A percentile compares a stretch with the other conserved stretches of the same genome.
Evolutionary conservation across 2,329 filamentous ascomycete species (phyloP).

Genomic region (Phialocephala subalpina): DNA sequence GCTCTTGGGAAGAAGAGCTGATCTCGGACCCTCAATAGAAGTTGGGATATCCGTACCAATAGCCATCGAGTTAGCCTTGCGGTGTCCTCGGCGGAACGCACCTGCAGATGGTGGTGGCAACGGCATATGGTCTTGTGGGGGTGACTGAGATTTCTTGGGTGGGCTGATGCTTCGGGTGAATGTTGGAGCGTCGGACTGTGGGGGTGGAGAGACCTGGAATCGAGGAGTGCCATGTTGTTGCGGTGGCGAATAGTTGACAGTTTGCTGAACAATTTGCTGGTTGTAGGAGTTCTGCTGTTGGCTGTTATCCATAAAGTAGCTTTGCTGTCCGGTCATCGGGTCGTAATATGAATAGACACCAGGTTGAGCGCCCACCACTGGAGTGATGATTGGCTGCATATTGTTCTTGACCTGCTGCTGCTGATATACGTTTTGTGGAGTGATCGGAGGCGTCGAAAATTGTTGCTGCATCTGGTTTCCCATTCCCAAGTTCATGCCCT

Average conservation of each 20-base stretch:
- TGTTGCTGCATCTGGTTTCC: constrained; percentile 54
- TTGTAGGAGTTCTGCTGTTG: constrained; percentile 52
- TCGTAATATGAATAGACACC: constrained; percentile 87
- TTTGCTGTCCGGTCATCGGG: constrained; percentile 83
- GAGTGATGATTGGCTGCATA: constrained; percentile 54
- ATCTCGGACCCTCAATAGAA: constrained; percentile 55
- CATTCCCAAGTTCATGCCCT: constrained; percentile 74
- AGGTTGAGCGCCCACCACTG: constrained; percentile 68
- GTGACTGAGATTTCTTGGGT: constrained; percentile 73
- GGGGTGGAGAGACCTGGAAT: constrained; percentile 84
- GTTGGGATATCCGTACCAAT: constrained; percentile 40
- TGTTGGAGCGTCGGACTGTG: constrained; percentile 61
- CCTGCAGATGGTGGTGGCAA: constrained; percentile 89
- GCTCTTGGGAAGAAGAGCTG: constrained; percentile 75
- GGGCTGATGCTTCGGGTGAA: constrained; percentile 69
- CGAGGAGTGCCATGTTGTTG: constrained; percentile 70
- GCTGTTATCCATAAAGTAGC: constrained; percentile 67
- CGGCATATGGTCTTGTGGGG: constrained; percentile 72
- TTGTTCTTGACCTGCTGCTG: constrained; percentile 45
- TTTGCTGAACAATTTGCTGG: constrained; percentile 47
- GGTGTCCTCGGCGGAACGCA: constrained; percentile 92
- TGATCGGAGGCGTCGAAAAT: constrained; percentile 58
- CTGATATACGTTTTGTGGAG: constrained; percentile 60
- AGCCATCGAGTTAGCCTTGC: constrained; percentile 80
- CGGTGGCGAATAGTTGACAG: constrained; percentile 54